Base-by-base conservation (phyloP, 2,329 filamentous ascomycete species). In the Fusarium albosuccineum region DNA sequence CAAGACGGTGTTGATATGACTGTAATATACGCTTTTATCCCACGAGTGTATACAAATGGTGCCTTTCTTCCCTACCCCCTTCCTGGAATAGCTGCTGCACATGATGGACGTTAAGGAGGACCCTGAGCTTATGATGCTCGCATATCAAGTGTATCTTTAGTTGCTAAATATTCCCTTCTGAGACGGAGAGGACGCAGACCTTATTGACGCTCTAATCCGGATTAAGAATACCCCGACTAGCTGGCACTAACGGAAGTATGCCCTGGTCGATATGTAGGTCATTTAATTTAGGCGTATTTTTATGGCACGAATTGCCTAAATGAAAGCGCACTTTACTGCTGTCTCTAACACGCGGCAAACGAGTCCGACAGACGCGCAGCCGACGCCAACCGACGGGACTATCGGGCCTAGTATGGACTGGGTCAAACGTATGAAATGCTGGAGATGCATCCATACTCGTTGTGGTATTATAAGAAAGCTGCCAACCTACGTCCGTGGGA, bases 61-160 rank as follows among this genome's bases (percentile, higher is more conserved):
- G 16, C 89, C 91, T 4, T 98, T 97, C 86, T 98, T 99, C 83
- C 92, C 94, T 0, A 87, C 92, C 36, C 85, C 91, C 0, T 95
- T 98, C 75, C 96, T 97, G 77, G 92, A 96, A 73, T 92, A 97
- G 77, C 87, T 99, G 13, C 83, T 99, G 53, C 94, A 99, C 82
- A 99, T 99, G 96, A 99, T 99, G 95, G 96, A 99, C 75, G 93
- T 99, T 77, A 98, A 98, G 78, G 96, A 99, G 78, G 96, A 99
- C 73, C 94, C 93, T 0, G 97, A 99, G 78, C 86, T 99, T 3
- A 97, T 97, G 84, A 91, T 92, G 9, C 86, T 97, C 9, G 95
- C 97, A 0, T 99, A 98, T 76, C 94, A 97, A 74, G 96, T 99
- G 41, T 99, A 98, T 83, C 91, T 95, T 8, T 95, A 99, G 75